phyloP scores from a whole-genome alignment of 345 rosid species.

The Trapa incisa region DNA sequence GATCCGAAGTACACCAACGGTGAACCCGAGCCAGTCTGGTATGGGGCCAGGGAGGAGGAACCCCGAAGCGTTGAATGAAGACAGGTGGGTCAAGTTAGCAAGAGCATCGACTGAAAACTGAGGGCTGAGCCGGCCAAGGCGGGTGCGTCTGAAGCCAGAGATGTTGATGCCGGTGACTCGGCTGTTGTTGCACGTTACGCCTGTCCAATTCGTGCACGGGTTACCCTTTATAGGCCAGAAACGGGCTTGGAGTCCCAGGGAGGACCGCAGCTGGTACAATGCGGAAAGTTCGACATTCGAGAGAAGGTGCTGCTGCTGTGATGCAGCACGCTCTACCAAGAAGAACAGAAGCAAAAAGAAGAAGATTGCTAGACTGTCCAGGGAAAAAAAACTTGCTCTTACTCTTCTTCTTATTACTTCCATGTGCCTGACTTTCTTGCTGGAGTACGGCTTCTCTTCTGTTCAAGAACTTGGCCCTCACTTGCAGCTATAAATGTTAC shows the following conservation, averaged over 20 bases:
- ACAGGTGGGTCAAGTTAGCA: conserved; percentile 34
- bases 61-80: conserved; percentile 52
- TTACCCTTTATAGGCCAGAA: conserved; percentile 51
- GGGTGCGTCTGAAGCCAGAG: conserved; percentile 48
- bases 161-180: conserved; percentile 30
- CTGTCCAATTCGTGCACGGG: conserved; percentile 50
- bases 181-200: conserved; percentile 37
- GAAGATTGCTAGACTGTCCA: not conserved
- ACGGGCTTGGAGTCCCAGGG: conserved; percentile 42
- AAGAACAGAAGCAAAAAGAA: not conserved
- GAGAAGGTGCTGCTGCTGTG: conserved; percentile 21
- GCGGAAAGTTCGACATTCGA: conserved; percentile 30
- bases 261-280: conserved; percentile 48
- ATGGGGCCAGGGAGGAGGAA: conserved; percentile 50
- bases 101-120: conserved; percentile 41
- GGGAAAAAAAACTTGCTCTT: not conserved
- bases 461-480: not conserved
- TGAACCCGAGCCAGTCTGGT: conserved; percentile 48
- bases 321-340: conserved; percentile 16
- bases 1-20: conserved; percentile 24
- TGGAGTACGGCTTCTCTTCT: not conserved
- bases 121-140: conserved; percentile 35
- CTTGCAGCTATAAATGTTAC: not conserved
- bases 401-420: not conserved
- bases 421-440: not conserved